These are phyloP conservation scores for Xylaria longipes DNA, from an alignment of 495 filamentous ascomycete species.

Conservation along the genomic window DNA sequence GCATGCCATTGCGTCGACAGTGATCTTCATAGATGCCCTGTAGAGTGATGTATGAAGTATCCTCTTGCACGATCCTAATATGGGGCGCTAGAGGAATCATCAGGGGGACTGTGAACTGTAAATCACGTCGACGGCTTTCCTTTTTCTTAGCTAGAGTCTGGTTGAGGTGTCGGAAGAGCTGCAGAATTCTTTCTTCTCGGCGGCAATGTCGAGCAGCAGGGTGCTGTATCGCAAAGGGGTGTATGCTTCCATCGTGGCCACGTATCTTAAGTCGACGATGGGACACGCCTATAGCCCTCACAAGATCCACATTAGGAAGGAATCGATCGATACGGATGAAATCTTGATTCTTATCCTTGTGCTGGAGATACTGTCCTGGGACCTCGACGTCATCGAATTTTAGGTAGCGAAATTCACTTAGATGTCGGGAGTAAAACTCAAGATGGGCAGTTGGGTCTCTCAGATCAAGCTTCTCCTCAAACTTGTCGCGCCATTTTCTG, in stretches of 20 bases:
- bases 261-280: slow-evolving; percentile 93
- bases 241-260: slow-evolving; percentile 95
- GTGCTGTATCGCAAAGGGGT: slow-evolving; percentile 94
- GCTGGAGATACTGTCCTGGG: slow-evolving; percentile 94
- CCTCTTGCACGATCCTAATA: slow-evolving; percentile 92
- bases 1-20: slow-evolving; percentile 81
- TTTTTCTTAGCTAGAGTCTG: slow-evolving; percentile 86
- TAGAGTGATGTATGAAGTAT: slow-evolving; percentile 90
- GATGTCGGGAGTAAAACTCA: slow-evolving; percentile 81
- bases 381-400: slow-evolving; percentile 99
- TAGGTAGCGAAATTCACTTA: slow-evolving; percentile 95
- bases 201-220: slow-evolving; percentile 89
- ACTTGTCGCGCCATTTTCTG: slow-evolving; percentile 94
- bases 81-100: slow-evolving; percentile 94
- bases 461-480: slow-evolving; percentile 97
- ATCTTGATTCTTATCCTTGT: slow-evolving; percentile 98
- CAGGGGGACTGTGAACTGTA: slow-evolving; percentile 93
- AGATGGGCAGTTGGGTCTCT: slow-evolving; percentile 70
- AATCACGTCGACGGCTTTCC: slow-evolving; percentile 89
- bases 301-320: slow-evolving; percentile 89
- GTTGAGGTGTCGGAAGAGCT: slow-evolving; percentile 98
- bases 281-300: slow-evolving; percentile 84
- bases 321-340: slow-evolving; percentile 97
- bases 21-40: slow-evolving; percentile 96
- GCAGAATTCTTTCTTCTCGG: slow-evolving; percentile 91